Evolutionary conservation across 1,139 yeast species (phyloP), one percentile per base, ranked within the genome.

Genomic region (Debaryomycetaceae sp.): DNA sequence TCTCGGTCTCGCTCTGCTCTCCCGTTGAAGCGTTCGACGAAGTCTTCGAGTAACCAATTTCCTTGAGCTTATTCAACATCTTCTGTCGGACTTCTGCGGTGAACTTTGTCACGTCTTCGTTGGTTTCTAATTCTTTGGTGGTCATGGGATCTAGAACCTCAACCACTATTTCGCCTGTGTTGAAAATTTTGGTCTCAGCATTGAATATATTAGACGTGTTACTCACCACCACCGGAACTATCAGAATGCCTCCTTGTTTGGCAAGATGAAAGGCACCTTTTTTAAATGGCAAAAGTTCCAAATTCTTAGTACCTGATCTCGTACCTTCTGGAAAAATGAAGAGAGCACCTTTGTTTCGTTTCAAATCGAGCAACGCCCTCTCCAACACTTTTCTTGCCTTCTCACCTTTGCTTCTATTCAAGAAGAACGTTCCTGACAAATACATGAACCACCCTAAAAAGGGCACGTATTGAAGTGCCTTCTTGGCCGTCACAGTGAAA

Each of bases 191-290:
- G 36, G 69, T 62, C 52, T 78, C 78, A 40, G 87, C 69, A 56
- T 81, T 79, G 68, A 87, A 80, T 37, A 95, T 65, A 35, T 80
- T 78, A 6, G 96, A 84, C 45, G 95, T 87, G 67, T 93, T 95
- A 38, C 91, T 80, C 6, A 89, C 88, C 7, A 88, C 95, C 39
- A 87, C 74, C 3, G 99, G 99, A 11, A 93, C 81, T 39, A 93
- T 72, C 23, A 98, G 98, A 34, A 93, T 82, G 37, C 81, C 82
- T 4, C 96, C 96, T 65, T 91, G 96, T 50, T 86, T 86, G 9
- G 99, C 99, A 58, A 93, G 77, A 66, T 93, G 97, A 81, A 95
- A 95, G 0, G 98, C 98, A 42, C 99, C 99, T 62, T 95, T 95
- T 65, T 93, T 93, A 67, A 93, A 88, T 1, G 96, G 96, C 45